phyloP scores from a whole-genome alignment of 2,329 filamentous ascomycete species.

The Lecanosticta acicola region DNA sequence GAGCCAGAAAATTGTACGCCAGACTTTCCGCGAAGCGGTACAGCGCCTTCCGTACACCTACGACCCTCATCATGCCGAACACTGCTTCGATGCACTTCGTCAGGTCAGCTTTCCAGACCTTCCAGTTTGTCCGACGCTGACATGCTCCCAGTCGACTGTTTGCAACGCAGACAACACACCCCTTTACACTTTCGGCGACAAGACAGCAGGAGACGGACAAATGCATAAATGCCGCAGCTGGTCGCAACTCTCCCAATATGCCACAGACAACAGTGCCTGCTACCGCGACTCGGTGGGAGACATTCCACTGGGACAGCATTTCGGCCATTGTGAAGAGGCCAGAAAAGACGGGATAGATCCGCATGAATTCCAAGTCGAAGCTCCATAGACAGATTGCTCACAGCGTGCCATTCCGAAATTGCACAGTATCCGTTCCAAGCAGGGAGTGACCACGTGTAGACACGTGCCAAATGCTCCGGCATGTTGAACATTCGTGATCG shows the following conservation, averaged over 20 bases:
- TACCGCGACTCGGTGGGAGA: slow-evolving; percentile 2
- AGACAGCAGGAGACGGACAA: slow-evolving; percentile 10
- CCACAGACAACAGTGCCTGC: slow-evolving; percentile 14
- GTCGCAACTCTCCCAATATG: slow-evolving; percentile 15
- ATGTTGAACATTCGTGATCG: too few species aligned
- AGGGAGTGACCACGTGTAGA: too few species aligned
- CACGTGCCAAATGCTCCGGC: too few species aligned
- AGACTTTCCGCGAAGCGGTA: background rate
- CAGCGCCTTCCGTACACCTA: background rate
- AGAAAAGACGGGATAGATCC: too few species aligned
- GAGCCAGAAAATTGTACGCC: background rate
- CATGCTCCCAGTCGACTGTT: slow-evolving; percentile 3
- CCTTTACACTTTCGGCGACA: slow-evolving; percentile 5
- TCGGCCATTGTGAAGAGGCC: slow-evolving; percentile 3
- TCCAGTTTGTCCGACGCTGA: background rate
- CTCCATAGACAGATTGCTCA: too few species aligned
- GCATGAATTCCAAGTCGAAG: too few species aligned
- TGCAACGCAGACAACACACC: slow-evolving; percentile 9
- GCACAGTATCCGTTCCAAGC: too few species aligned
- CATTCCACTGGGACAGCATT: slow-evolving; percentile 4
- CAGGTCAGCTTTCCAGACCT: slow-evolving; percentile 5
- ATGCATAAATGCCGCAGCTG: slow-evolving; percentile 15
- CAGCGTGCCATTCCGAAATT: too few species aligned
- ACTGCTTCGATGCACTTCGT: slow-evolving; percentile 18
- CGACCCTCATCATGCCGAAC: slow-evolving; percentile 10